Evolutionary conservation across 2,329 filamentous ascomycete genomes (phyloP), one percentile per base, ranked within the genome.

Genomic region (Aspergillus bombycis): DNA sequence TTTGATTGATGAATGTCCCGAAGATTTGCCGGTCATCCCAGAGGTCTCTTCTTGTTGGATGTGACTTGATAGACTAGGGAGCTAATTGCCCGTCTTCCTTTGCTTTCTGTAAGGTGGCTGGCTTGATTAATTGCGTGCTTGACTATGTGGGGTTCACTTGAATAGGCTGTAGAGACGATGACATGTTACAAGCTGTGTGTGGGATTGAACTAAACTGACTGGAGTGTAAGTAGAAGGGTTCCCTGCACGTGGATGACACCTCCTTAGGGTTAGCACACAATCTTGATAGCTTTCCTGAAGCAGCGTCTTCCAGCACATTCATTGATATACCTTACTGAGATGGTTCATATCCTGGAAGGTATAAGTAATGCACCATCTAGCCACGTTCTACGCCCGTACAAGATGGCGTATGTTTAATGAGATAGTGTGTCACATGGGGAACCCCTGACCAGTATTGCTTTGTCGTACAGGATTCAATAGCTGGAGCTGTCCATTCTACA

Each of bases 21-120:
- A 60, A 38, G 55, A 55, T 58, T 60, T 62, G 57, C 61, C 61
- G 61, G 57, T 30, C 21, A 19, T 41, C 10, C 19, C 14, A 23
- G 26, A 30, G 55, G 36, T 23, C 11, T 9, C 19, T 21, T 26
- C 28, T 34, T 53, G 50, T 32, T 53, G 50, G 30, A 21, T 26
- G 7, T 48, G 11, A 26, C 23, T 14, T 26, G 12, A 48, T 28
- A 16, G 45, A 23, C 21, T 50, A 19, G 8, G 12, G 16, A 10
- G 26, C 14, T 11, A 8, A 19, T 48, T 48, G 12, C 8, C 23
- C 23, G 5, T 48, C 45, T 48, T 48, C 14, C 26, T 19, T 50
- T 50, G 26, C 14, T 30, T 30, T 23, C 19, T 46, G 11, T 12
- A 4, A 14, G 21, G n/a, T 23, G 23, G 7, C 43, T 23, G 38